These are phyloP conservation scores for Termitomyces sp. DNA, from an alignment of 768 basidiomycete genomes.

Conservation along the genomic window DNA sequence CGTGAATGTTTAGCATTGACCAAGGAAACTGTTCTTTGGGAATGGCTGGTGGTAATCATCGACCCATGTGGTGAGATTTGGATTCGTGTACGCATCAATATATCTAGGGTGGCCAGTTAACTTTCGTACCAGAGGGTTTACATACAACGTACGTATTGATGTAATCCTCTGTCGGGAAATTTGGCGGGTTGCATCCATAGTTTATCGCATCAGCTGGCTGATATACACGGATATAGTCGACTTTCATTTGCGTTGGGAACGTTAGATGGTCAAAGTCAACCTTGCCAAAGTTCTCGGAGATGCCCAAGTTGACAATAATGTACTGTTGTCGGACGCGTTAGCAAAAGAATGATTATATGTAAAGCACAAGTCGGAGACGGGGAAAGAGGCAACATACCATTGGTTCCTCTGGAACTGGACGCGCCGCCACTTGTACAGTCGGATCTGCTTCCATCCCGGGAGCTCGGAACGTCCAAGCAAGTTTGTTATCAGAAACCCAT, in stretches of 20 bases:
- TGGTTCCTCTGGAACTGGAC: conserved; percentile 78
- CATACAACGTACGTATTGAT: conserved; percentile 47
- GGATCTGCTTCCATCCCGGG: conserved; percentile 63
- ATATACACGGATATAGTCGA: conserved; percentile 64
- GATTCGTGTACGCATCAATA: conserved; percentile 66
- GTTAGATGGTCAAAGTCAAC: conserved; percentile 65
- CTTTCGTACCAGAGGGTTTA: background rate
- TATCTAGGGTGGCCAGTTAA: conserved; percentile 29
- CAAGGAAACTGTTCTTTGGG: conserved; percentile 55
- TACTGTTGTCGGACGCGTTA: conserved; percentile 41
- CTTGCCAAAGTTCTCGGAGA: conserved; percentile 72
- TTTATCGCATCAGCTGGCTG: conserved; percentile 58
- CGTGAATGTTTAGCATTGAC: conserved; percentile 24
- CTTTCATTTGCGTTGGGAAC: conserved; percentile 55
- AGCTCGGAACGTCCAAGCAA: conserved; percentile 72
- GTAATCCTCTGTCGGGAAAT: conserved; percentile 68
- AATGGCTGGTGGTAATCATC: conserved; percentile 47
- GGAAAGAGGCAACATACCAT: conserved; percentile 48
- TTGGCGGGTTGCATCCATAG: conserved; percentile 66
- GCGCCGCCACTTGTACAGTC: conserved; percentile 50
- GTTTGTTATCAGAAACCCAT: conserved; percentile 68
- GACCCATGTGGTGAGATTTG: conserved; percentile 53
- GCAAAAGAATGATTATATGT: background rate
- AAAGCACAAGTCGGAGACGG: background rate
- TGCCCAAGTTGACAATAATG: conserved; percentile 76